Evolutionary conservation across 2,329 filamentous ascomycete genomes (phyloP), one percentile per base, ranked within the genome.

Genomic region (Penicillium sp.): DNA sequence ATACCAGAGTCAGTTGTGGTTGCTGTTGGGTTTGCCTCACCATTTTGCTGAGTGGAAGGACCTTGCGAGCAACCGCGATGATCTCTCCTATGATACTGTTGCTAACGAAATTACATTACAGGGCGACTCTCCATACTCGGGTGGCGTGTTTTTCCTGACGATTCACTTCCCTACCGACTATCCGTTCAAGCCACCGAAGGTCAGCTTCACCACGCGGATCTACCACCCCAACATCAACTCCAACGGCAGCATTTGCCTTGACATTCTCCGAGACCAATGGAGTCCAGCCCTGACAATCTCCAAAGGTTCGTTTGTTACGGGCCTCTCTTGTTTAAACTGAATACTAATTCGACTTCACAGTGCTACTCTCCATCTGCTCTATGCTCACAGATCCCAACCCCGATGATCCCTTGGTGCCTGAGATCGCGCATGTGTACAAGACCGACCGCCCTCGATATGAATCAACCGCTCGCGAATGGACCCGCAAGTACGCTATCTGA

Each of bases 191-290:
- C 95, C 95, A 67, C 95, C 95, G 72, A 99, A 99, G 88, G 93
- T 99, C 83, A 97, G 97, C 90, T 99, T 99, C 88, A 98, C 93
- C 73, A 99, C 95, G 69, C 91, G 94, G 78, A 98, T 99, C 85
- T 99, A 99, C 81, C 95, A 99, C 84, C 95, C 95, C 75, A 99
- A 99, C 84, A 99, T 99, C 92, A 99, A 99, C 89, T 96, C 92
- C 71, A 98, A 98, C 81, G 95, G 95, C 81, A 97, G 93, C 82
- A 99, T 99, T 82, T 99, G 95, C 81, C 84, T 99, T 79, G 95
- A 99, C 77, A 99, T 99, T 77, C 85, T 99, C 76, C 90, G 95
- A 84, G 95, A 99, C 81, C 95, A 99, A 84, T 99, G 95, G 95
- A 97, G 93, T 80, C 95, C 95, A 47, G 95, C 95, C 69, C 85